Conservation (phyloP, 257 asterid genomes). For the Solanum pennellii region DNA sequence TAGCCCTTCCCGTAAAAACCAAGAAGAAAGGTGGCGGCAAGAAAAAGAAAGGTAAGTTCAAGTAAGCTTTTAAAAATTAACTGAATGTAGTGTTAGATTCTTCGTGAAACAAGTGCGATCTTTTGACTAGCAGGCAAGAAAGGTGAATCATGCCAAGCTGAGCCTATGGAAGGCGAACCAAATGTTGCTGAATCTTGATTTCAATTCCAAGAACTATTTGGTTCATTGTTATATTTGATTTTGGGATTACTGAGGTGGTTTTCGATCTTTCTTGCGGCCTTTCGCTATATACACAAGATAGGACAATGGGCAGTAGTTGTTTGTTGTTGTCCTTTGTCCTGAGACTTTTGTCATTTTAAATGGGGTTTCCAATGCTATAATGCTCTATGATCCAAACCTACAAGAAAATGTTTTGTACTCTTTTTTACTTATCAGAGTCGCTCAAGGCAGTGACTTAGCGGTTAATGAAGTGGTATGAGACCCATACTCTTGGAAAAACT, state of each 20-base stretch:
- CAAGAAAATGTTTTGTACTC: background rate
- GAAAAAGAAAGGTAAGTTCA: slow-evolving; percentile 73
- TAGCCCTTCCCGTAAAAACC: slow-evolving; percentile 51
- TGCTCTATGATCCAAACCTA: background rate
- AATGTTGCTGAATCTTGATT: slow-evolving; percentile 16
- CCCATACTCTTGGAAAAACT: background rate
- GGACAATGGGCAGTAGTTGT: background rate
- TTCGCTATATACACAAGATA: slow-evolving; percentile 1
- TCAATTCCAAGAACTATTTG: background rate
- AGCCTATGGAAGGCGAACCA: slow-evolving; percentile 26
- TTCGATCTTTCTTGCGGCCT: background rate
- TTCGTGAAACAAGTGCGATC: background rate
- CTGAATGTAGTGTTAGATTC: background rate
- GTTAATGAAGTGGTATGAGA: background rate
- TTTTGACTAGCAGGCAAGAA: slow-evolving; percentile 40
- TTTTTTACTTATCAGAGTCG: background rate
- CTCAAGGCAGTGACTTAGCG: background rate
- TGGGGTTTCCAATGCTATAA: background rate
- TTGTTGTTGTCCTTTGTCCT: background rate
- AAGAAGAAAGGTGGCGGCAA: slow-evolving; percentile 95
- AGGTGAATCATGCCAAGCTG: slow-evolving; percentile 30
- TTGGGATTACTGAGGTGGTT: background rate
- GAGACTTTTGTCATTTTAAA: background rate
- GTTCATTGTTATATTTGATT: background rate
- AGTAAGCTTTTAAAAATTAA: background rate